Evolutionary conservation across 116 monocot species (phyloP), one percentile per base, ranked within the genome.

Genomic region (Thalassia testudinum): DNA sequence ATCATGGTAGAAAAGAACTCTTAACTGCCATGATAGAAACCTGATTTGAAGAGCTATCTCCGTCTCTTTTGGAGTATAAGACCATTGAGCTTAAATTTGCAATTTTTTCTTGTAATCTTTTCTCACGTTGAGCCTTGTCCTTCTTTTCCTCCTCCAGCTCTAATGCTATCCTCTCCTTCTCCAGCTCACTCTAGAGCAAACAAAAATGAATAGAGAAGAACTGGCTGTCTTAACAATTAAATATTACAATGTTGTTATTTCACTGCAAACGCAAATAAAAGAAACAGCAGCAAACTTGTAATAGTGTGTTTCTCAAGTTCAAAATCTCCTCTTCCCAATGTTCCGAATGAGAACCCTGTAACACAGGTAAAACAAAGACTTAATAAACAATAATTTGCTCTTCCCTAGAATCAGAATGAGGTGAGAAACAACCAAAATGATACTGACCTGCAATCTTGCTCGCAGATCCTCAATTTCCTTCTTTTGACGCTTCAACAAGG

Each of bases 71-170:
- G 22, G 84, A 78, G 50, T 54, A 78, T 54, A 95, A 70, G 8
- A 95, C 81, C 71, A 95, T 63, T 27, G 95, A 88, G 59, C 95
- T 95, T 52, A 95, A 78, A 70, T 85, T 85, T 42, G 74, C 85
- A 64, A 95, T 95, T 74, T 87, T 92, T 21, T 84, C 84, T 42
- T 64, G 42, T 51, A 95, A 74, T 51, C 81, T 81, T 65, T 57
- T 80, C 27, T 95, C 95, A 52, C 84, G 72, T 18, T 70, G 57
- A 60, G 78, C 95, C 70, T 86, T 87, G 27, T 75, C 88, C 70
- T 85, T 95, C 77, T 82, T 95, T 72, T 95, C 95, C 62, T 81
- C 88, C 69, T 95, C 85, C 48, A 95, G 54, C 76, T 95, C 95
- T 51, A 95, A 68, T 53, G 69, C 75, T 53, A 95, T 95, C 52